Conservation (phyloP, 805 yeast genomes). For the Saccharomyces jurei region DNA sequence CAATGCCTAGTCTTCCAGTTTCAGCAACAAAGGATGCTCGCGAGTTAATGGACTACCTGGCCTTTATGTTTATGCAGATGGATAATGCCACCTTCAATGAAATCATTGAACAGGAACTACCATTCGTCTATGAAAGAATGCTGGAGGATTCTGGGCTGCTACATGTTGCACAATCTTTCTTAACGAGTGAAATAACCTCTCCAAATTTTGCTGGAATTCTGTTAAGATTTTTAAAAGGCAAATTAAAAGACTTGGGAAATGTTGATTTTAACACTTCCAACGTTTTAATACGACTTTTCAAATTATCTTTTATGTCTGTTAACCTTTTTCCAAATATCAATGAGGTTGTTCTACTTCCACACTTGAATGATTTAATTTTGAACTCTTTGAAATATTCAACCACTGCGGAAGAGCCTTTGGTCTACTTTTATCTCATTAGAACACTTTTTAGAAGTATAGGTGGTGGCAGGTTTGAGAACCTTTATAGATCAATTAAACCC, state of each 20-base stretch:
- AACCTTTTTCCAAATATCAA: slow-evolving; percentile 81
- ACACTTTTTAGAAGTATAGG: slow-evolving; percentile 90
- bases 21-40: slow-evolving; percentile 88
- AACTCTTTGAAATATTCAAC: slow-evolving; percentile 74
- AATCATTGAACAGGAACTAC: slow-evolving; percentile 73
- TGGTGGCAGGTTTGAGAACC: slow-evolving; percentile 89
- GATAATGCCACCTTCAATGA: slow-evolving; percentile 96
- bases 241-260: slow-evolving; percentile 71
- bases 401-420: slow-evolving; percentile 81
- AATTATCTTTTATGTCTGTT: slow-evolving; percentile 91
- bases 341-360: slow-evolving; percentile 82
- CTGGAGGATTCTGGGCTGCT: slow-evolving; percentile 75
- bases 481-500: slow-evolving; percentile 90
- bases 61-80: slow-evolving; percentile 84
- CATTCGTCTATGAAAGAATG: slow-evolving; percentile 69
- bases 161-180: slow-evolving; percentile 87
- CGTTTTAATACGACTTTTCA: slow-evolving; percentile 77
- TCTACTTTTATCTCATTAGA: slow-evolving; percentile 79
- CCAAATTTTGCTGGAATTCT: slow-evolving; percentile 84
- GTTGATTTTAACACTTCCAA: slow-evolving; percentile 70
- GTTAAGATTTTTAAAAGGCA: slow-evolving; percentile 64
- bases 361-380: slow-evolving; percentile 72
- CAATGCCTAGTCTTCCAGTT: slow-evolving; percentile 77
- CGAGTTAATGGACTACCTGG: slow-evolving; percentile 91
- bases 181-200: slow-evolving; percentile 90